Evolutionary conservation across 1,284 basidiomycete species (phyloP).

Genomic region (Testicularia cyperi): DNA sequence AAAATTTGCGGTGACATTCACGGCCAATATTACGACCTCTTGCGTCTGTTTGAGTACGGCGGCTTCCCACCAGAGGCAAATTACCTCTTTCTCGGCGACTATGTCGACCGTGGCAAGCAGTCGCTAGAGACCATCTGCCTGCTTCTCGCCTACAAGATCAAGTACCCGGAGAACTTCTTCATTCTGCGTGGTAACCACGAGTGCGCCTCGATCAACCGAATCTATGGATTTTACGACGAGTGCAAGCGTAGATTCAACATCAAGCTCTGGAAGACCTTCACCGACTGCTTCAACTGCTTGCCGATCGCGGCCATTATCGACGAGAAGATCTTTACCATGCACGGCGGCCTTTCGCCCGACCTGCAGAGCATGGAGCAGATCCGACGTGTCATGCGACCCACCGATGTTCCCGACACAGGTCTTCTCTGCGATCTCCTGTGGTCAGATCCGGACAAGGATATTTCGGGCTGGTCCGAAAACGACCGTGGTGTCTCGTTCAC

Average conservation of each 20-base stretch:
- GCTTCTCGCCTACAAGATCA: constrained; percentile 92
- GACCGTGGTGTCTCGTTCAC: constrained; percentile 97
- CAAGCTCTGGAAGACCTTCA: constrained; percentile 97
- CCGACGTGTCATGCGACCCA: constrained; percentile 96
- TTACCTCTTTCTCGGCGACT: constrained; percentile 93
- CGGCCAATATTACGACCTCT: constrained; percentile 90
- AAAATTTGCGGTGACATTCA: constrained; percentile 97
- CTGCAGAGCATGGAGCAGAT: constrained; percentile 99
- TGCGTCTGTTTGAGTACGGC: constrained; percentile 90
- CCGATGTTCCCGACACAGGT: constrained; percentile 98
- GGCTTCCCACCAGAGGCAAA: constrained; percentile 95
- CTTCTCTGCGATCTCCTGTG: constrained; percentile 94
- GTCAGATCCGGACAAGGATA: constrained; percentile 99
- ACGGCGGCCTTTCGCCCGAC: constrained; percentile 89
- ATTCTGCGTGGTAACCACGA: constrained; percentile 92
- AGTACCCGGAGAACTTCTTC: constrained; percentile 98
- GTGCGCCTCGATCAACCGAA: constrained; percentile 90
- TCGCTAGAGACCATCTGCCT: constrained; percentile 85
- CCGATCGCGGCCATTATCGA: constrained; percentile 95
- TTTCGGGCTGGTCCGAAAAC: constrained; percentile 99
- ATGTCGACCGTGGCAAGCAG: constrained; percentile 93
- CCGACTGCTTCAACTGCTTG: constrained; percentile 93
- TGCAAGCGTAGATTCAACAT: constrained; percentile 98
- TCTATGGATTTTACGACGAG: constrained; percentile 96
- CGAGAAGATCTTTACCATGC: constrained; percentile 90